Conservation (phyloP, 148 eudicot species). For the Nepenthes mirabilis region DNA sequence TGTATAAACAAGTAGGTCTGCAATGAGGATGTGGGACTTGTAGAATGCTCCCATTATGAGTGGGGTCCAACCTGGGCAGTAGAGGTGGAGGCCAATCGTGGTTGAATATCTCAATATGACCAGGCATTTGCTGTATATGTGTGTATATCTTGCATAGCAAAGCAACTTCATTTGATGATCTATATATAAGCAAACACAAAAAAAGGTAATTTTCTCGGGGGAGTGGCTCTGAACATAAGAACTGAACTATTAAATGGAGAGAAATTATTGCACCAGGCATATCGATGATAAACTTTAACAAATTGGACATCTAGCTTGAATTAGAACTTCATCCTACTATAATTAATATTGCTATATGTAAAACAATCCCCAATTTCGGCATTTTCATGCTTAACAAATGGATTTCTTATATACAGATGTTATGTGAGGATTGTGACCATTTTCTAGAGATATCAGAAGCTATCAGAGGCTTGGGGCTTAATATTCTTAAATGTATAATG, state of each 20-base stretch:
- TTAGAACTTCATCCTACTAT: no score
- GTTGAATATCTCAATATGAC: constrained; percentile 66
- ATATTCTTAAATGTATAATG: constrained; percentile 60
- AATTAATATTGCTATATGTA: neutral
- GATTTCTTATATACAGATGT: constrained; percentile 24
- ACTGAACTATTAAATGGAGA: neutral
- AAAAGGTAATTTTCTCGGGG: no score
- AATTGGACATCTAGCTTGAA: no score
- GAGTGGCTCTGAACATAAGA: no score
- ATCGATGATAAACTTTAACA: neutral
- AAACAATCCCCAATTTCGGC: neutral
- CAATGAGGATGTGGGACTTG: constrained; percentile 34
- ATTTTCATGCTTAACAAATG: neutral
- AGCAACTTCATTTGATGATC: neutral
- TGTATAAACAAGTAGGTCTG: constrained; percentile 33
- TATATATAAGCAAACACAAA: neutral
- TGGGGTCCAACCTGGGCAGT: constrained; percentile 97
- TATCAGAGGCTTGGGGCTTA: constrained; percentile 63
- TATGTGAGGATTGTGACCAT: constrained; percentile 52
- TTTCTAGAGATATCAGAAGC: constrained; percentile 70
- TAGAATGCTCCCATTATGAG: constrained; percentile 34
- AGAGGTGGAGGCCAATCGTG: constrained; percentile 76
- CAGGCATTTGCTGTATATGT: constrained; percentile 84
- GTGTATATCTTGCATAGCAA: constrained; percentile 1
- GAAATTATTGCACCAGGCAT: neutral